Percentiles rank a stretch among this genome's conserved stretches.
Conservation (phyloP, 495 filamentous ascomycete species). For the Sabuloglossum arenarium region DNA sequence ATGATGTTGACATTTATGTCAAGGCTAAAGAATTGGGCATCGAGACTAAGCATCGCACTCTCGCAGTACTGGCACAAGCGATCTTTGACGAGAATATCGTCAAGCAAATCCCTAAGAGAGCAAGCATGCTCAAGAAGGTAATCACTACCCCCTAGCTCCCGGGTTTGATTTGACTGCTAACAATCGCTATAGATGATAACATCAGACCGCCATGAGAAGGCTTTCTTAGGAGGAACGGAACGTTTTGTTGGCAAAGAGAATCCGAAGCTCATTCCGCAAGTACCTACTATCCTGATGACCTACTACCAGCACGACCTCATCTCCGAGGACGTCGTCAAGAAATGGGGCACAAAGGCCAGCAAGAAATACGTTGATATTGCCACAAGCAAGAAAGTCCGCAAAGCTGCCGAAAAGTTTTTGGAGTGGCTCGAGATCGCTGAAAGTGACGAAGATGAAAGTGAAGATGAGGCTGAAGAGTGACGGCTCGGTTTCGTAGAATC, state of each 20-base stretch:
- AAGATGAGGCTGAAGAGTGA: conserved; percentile 27
- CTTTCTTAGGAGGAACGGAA: conserved; percentile 90
- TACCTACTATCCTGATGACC: conserved; percentile 66
- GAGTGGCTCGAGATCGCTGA: conserved; percentile 85
- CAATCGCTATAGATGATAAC: conserved; percentile 40
- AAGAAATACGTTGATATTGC: conserved; percentile 88
- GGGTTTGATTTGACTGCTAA: conserved; percentile 15
- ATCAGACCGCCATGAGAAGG: conserved; percentile 85
- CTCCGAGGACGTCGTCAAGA: conserved; percentile 67
- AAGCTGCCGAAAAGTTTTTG: conserved; percentile 82
- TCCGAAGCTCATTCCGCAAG: conserved; percentile 52
- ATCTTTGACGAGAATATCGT: conserved; percentile 81
- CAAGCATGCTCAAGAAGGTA: conserved; percentile 69
- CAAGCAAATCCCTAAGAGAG: conserved; percentile 66
- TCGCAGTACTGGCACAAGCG: conserved; percentile 79
- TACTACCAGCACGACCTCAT: conserved; percentile 80
- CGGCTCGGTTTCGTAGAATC: not conserved
- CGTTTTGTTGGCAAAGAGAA: conserved; percentile 73
- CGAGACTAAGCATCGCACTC: conserved; percentile 81
- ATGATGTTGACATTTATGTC: conserved; percentile 76
- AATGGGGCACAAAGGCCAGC: conserved; percentile 85
- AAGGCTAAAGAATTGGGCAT: conserved; percentile 95
- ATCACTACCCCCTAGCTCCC: conserved; percentile 10
- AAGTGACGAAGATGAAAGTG: conserved; percentile 56
- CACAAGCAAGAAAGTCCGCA: conserved; percentile 88